phyloP scores from a whole-genome alignment of 208 protist species.

The Trypanosomatidae sp. region DNA sequence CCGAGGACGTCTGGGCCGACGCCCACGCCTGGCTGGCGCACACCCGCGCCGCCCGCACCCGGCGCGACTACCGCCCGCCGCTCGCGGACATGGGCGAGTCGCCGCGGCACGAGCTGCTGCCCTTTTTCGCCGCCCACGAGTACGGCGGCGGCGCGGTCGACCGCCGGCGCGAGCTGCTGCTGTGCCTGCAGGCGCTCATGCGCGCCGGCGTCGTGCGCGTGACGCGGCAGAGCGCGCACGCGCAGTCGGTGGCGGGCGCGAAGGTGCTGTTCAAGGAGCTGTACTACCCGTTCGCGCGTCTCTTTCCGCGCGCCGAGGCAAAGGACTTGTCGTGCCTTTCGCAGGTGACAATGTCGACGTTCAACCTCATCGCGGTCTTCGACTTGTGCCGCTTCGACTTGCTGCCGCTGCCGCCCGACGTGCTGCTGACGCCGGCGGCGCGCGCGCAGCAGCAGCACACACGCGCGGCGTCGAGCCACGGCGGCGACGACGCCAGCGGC shows the following conservation, averaged over 20 bases:
- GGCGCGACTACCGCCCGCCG: conserved; percentile 5
- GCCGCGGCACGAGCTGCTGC: conserved; percentile 10
- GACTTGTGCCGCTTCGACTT: conserved; percentile 27
- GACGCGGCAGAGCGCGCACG: conserved; percentile 6
- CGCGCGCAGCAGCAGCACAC: not conserved
- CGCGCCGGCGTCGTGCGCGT: conserved; percentile 22
- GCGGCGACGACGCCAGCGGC: not conserved
- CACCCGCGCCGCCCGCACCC: conserved; percentile 8
- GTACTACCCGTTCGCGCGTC: conserved; percentile 21
- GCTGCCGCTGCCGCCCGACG: conserved; percentile 6
- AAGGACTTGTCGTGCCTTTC: conserved; percentile 39
- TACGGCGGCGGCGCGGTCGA: not conserved
- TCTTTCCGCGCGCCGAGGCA: conserved; percentile 60
- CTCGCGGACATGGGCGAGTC: too few species aligned
- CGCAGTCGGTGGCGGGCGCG: conserved; percentile 19
- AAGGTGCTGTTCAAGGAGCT: conserved; percentile 46
- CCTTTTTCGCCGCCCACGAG: not conserved
- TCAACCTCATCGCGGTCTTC: conserved; percentile 39
- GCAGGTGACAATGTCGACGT: conserved; percentile 31
- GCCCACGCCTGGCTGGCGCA: conserved; percentile 13
- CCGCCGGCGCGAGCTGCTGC: conserved; percentile 11
- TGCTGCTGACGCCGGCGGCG: not conserved
- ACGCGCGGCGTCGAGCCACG: not conserved
- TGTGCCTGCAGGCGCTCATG: conserved; percentile 5
- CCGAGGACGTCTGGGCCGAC: conserved; percentile 15